Evolutionary conservation across 768 basidiomycete genomes (phyloP).

Genomic region (Rickenella mellea): DNA sequence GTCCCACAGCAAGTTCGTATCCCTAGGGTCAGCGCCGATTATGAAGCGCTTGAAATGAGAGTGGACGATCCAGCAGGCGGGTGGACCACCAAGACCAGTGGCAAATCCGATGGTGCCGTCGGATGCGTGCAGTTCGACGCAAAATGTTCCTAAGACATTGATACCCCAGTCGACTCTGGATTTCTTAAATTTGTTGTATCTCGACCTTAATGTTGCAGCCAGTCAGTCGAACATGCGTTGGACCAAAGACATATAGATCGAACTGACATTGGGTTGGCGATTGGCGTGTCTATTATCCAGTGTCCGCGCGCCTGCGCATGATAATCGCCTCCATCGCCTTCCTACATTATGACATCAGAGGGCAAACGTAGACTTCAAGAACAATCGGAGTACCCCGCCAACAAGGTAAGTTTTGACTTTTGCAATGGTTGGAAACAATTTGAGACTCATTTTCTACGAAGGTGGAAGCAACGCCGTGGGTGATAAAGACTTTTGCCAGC

Average conservation of each 20-base stretch:
- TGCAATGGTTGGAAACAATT: constrained; percentile 14
- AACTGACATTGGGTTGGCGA: constrained; percentile 8
- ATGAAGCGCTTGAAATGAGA: constrained; percentile 22
- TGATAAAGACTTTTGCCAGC: background rate
- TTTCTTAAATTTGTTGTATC: constrained; percentile 18
- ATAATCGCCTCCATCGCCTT: constrained; percentile 1
- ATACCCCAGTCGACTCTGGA: constrained; percentile 20
- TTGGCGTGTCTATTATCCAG: constrained; percentile 19
- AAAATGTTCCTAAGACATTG: constrained; percentile 21
- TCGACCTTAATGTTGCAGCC: constrained; percentile 15
- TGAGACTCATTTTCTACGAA: background rate
- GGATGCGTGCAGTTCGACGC: constrained; percentile 19
- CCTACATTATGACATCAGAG: too few species aligned
- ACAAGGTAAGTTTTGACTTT: constrained; percentile 16
- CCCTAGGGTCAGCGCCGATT: constrained; percentile 19
- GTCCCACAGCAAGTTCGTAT: constrained; percentile 20
- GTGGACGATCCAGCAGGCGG: constrained; percentile 22
- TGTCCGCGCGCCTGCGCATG: constrained; percentile 12
- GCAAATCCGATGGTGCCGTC: constrained; percentile 22
- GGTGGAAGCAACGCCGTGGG: background rate
- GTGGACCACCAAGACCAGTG: constrained; percentile 22
- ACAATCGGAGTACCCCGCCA: constrained; percentile 14
- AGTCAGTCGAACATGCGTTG: constrained; percentile 1
- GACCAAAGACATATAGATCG: too few species aligned
- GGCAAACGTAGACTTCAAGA: too few species aligned